A percentile compares a stretch with the other conserved stretches of the same genome.
phyloP scores from a whole-genome alignment of 176 grass and related monocot genomes.

The Elymus sibiricus region DNA sequence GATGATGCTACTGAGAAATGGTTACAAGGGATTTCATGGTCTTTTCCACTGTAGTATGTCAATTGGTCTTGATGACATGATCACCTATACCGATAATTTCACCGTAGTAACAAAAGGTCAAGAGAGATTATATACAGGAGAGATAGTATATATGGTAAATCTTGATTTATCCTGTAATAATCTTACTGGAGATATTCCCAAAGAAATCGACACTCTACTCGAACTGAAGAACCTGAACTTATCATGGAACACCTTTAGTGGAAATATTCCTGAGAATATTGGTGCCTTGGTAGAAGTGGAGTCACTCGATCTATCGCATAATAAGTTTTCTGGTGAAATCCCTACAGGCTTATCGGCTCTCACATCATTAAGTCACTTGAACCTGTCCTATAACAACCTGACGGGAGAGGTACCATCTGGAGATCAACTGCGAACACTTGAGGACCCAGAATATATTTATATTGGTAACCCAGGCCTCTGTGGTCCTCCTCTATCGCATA shows the following conservation, averaged over 20 bases:
- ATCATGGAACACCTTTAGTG: neutral
- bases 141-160: neutral
- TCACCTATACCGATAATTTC: neutral
- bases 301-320: conserved; percentile 7
- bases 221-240: neutral
- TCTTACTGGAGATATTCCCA: neutral
- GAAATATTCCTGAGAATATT: neutral
- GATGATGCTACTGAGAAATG: neutral
- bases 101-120: conserved; percentile 22
- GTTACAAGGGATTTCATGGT: too few species aligned
- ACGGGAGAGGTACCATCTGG: neutral
- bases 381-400: neutral
- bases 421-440: neutral
- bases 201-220: neutral
- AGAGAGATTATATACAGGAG: neutral
- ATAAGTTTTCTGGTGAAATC: neutral
- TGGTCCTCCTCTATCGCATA: too few species aligned
- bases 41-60: too few species aligned
- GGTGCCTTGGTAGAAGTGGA: neutral
- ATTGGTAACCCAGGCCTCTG: neutral
- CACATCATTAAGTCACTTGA: neutral
- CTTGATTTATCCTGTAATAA: conserved; percentile 41
- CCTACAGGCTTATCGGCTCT: neutral
- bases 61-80: too few species aligned
- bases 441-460: neutral